Base-by-base conservation (phyloP, 225 moss, liverwort and hornwort species). In the Polytrichum commune region DNA sequence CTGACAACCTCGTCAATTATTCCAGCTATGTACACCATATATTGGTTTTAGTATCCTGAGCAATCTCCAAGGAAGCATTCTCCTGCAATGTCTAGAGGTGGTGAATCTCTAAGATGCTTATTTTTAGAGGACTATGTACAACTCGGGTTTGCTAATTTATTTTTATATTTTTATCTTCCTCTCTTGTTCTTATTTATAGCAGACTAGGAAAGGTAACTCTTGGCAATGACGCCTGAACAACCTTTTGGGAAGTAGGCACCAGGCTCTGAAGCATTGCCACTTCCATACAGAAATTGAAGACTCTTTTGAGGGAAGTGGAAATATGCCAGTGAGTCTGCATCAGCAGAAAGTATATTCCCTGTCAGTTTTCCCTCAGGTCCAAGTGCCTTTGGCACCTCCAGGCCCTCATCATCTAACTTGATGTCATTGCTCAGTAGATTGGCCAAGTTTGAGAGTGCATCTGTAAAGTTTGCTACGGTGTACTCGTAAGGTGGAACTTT, bases 181-280 rank as follows among this genome's bases (percentile, higher is more conserved):
- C 46, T 46, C 46, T 46, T 46, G 46, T 16, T 46, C 46, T 46
- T 46, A 46, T 13, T 13, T 46, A 46, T 35, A 8, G 16, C 3
- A 35, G 9, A 1, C 9, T 35, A 35, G 35, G 35, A 9, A 35
- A 9, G 35, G 35, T 35, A 9, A 35, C 35, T 35, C 35, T 35
- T 35, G 35, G 84, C 74, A 2, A 76, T 66, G 0, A 65, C 62
- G 0, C 87, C 81, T 19, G 76, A 73, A 19, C 73, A 84, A 7
- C 84, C 84, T 0, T 63, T 16, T 10, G 87, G 84, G 63, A 79
- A 84, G 26, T 79, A 84, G 2, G 79, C 24, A 75, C 87, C 1
- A 84, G 81, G 19, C 68, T 63, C 8, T 71, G 62, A 30, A 84
- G 79, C 46, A 46, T 77, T 33, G 1, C 87, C 87, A 2, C 84